These are phyloP conservation scores for Oligophagozyma castellii DNA, from an alignment of 1,139 yeast species.

Conservation along the genomic window DNA sequence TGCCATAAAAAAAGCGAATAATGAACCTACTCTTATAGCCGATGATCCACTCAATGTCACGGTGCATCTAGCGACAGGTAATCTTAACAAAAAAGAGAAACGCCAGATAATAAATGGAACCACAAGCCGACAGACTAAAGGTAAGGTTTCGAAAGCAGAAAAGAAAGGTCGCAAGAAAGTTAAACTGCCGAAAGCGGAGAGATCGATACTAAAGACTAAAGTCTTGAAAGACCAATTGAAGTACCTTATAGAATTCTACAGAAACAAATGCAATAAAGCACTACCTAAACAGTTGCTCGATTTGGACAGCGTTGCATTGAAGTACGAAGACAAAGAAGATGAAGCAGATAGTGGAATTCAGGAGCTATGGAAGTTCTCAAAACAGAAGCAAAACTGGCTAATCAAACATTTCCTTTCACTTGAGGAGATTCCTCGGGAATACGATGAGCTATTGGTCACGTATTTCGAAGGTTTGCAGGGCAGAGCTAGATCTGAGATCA, in stretches of 20 bases:
- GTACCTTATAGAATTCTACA: conserved; percentile 53
- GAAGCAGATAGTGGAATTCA: conserved; percentile 11
- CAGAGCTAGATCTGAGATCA: conserved; percentile 43
- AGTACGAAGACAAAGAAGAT: conserved; percentile 9
- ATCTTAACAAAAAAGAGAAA: conserved; percentile 33
- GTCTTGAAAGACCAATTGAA: conserved; percentile 58
- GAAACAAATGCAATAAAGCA: conserved; percentile 34
- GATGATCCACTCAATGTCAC: conserved; percentile 28
- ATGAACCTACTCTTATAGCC: conserved; percentile 2
- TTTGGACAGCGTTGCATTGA: conserved; percentile 14
- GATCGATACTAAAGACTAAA: conserved; percentile 24
- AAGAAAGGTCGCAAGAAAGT: conserved; percentile 36
- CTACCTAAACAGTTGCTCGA: conserved; percentile 14
- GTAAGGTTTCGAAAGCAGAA: conserved; percentile 8
- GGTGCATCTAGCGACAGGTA: conserved; percentile 34
- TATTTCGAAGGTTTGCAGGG: conserved; percentile 68
- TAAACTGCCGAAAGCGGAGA: conserved; percentile 62
- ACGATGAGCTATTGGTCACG: conserved; percentile 29
- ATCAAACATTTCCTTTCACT: conserved; percentile 49
- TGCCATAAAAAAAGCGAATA: conserved; percentile 37
- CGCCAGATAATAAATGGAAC: conserved; percentile 32
- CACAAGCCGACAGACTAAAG: conserved; percentile 6
- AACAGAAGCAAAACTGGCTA: conserved; percentile 90
- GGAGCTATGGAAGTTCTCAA: conserved; percentile 72
- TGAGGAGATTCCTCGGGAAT: conserved; percentile 42